Conservation (phyloP, 2,329 filamentous ascomycete genomes). For the Penicillium expansum region DNA sequence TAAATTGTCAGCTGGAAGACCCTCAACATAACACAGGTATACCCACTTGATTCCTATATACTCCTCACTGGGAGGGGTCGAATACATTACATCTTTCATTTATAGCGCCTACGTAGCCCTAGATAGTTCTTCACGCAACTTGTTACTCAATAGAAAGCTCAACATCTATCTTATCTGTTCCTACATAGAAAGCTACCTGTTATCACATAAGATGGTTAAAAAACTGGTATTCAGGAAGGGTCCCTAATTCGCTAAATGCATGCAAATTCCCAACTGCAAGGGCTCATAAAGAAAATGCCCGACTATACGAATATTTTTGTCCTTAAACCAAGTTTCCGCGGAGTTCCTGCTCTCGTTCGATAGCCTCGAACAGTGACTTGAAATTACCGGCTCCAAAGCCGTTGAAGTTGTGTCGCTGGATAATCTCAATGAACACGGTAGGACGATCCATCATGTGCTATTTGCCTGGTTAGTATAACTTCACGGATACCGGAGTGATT, state of each 20-base stretch:
- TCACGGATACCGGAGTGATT: background rate
- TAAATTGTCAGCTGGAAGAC: no score
- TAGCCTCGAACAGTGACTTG: constrained; percentile 91
- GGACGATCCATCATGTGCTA: constrained; percentile 86
- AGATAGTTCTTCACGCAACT: no score
- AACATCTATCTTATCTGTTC: no score
- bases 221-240: background rate
- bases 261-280: background rate
- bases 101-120: no score
- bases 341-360: constrained; percentile 86
- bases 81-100: no score
- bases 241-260: background rate
- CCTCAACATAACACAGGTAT: no score
- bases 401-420: constrained; percentile 84
- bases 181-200: no score
- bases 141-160: no score
- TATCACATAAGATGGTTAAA: background rate
- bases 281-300: background rate
- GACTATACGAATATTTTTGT: background rate
- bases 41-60: no score
- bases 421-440: constrained; percentile 95
- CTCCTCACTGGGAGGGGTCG: no score
- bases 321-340: constrained; percentile 67
- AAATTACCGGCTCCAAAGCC: constrained; percentile 96
- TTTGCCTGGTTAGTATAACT: constrained; percentile 4